These are phyloP conservation scores for Pelargonium australe DNA, from an alignment of 441 rosid genomes.

Conservation along the genomic window DNA sequence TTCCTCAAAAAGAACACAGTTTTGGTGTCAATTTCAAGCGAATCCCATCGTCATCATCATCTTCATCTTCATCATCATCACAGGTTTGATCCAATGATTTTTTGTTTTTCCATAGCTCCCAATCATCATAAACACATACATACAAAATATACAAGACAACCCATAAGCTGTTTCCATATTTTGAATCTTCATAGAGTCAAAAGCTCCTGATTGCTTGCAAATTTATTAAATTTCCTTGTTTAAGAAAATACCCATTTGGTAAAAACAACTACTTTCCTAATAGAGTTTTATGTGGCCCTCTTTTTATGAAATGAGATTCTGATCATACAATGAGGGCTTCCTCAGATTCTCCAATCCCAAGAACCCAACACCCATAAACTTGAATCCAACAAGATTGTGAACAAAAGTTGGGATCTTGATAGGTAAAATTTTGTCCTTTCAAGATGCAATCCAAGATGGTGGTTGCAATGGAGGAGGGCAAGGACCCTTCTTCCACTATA, in stretches of 20 bases:
- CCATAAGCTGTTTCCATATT: neutral
- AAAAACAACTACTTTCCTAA: neutral
- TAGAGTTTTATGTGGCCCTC: neutral
- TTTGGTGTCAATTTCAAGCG: no score
- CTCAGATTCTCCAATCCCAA: no score
- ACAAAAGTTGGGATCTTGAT: slow-evolving; percentile 2
- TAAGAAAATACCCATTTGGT: neutral
- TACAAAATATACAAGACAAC: no score
- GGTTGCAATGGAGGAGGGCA: slow-evolving; percentile 48
- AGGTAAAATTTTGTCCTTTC: slow-evolving; percentile 19
- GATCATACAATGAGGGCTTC: neutral
- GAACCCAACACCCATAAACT: no score
- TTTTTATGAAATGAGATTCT: neutral
- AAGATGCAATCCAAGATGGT: slow-evolving; percentile 23
- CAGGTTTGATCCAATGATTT: no score
- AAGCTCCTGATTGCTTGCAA: neutral
- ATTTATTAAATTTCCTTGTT: neutral
- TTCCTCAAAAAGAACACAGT: no score
- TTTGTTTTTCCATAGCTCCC: no score
- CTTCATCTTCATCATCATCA: no score
- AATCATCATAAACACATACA: no score
- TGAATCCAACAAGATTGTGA: neutral
- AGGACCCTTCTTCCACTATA: slow-evolving; percentile 31
- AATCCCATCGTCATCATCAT: no score
- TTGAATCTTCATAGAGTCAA: neutral